Evolutionary conservation across 768 basidiomycete genomes (phyloP).

Genomic region (Dentipellis fragilis): DNA sequence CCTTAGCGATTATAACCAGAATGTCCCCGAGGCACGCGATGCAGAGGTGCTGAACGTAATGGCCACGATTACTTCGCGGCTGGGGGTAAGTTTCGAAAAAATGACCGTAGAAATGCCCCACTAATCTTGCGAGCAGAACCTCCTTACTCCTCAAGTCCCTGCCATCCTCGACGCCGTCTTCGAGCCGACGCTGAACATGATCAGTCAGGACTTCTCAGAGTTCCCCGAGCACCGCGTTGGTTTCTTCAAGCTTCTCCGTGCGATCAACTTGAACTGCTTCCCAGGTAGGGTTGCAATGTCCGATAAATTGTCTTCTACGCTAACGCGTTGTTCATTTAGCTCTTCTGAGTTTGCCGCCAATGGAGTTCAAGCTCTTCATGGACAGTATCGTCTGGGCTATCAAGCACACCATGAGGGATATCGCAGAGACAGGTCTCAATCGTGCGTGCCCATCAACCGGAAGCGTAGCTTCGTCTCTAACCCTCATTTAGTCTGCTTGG

Average conservation of each 20-base stretch:
- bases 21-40: conserved; percentile 87
- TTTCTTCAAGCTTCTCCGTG: conserved; percentile 91
- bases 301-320: background rate
- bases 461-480: background rate
- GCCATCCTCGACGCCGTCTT: conserved; percentile 95
- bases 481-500: conserved; percentile 61
- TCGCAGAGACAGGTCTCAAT: conserved; percentile 83
- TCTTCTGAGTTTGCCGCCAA: conserved; percentile 75
- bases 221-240: conserved; percentile 96
- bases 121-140: conserved; percentile 35
- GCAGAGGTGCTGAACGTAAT: conserved; percentile 97
- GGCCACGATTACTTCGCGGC: conserved; percentile 82
- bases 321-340: conserved; percentile 31
- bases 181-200: conserved; percentile 95
- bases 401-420: conserved; percentile 98
- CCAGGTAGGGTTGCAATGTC: conserved; percentile 50
- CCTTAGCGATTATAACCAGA: conserved; percentile 93
- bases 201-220: conserved; percentile 98
- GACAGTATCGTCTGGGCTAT: conserved; percentile 99
- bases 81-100: conserved; percentile 56
- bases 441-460: conserved; percentile 30
- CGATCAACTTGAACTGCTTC: conserved; percentile 92
- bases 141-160: conserved; percentile 88
- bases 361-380: conserved; percentile 95
- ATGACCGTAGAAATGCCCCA: conserved; percentile 6